These are phyloP conservation scores for Arabidopsis suecica DNA, from an alignment of 345 rosid genomes.

Conservation along the genomic window DNA sequence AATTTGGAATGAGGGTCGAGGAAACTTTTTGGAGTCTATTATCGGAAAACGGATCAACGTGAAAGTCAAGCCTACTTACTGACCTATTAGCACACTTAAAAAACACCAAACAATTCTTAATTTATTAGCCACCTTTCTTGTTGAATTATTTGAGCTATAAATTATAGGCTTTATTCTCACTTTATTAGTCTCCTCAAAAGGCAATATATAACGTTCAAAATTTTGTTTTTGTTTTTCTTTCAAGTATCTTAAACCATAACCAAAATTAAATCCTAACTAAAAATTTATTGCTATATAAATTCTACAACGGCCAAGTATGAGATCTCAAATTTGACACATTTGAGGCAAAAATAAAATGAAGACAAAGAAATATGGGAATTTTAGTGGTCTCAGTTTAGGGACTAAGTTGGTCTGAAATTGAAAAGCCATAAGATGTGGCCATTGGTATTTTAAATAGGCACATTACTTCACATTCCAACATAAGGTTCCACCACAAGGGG, in stretches of 20 bases:
- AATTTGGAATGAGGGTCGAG: slow-evolving; percentile 23
- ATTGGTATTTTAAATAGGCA: slow-evolving; percentile 42
- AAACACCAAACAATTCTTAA: not conserved
- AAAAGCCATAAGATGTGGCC: slow-evolving; percentile 43
- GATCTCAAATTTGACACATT: slow-evolving; percentile 35
- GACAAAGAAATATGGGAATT: slow-evolving; percentile 20
- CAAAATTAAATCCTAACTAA: not conserved
- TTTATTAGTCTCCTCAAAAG: slow-evolving; percentile 27
- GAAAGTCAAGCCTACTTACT: slow-evolving; percentile 46
- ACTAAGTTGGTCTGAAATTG: slow-evolving; percentile 34
- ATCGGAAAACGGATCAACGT: slow-evolving; percentile 37
- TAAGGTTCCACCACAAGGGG: slow-evolving; percentile 41
- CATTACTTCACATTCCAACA: slow-evolving; percentile 42
- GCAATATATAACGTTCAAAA: not conserved
- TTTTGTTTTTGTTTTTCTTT: not conserved
- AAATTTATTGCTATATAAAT: slow-evolving; percentile 9
- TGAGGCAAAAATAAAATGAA: slow-evolving; percentile 29
- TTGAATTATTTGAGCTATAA: slow-evolving; percentile 36
- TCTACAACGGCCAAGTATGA: slow-evolving; percentile 33
- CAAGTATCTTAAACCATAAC: not conserved
- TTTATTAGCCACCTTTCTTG: slow-evolving; percentile 36
- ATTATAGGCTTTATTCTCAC: slow-evolving; percentile 27
- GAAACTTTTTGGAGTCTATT: slow-evolving; percentile 35
- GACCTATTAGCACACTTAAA: slow-evolving; percentile 18
- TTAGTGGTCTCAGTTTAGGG: slow-evolving; percentile 29